These are phyloP conservation scores for Avena insularis DNA, from an alignment of 176 grass and related monocot genomes.

Conservation along the genomic window DNA sequence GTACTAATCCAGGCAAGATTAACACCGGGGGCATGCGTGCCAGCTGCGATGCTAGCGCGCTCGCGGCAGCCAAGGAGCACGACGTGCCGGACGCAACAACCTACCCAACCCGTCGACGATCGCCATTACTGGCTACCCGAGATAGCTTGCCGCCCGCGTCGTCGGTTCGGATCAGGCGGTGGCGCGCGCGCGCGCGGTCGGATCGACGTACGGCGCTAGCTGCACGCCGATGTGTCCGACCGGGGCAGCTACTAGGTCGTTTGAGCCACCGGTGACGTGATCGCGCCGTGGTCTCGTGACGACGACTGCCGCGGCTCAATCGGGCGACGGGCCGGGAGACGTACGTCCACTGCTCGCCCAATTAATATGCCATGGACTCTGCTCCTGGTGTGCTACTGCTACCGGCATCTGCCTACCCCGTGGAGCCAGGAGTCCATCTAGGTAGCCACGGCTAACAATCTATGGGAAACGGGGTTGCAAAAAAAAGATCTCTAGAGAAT, in stretches of 20 bases:
- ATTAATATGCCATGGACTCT: slow-evolving; percentile 22
- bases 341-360: slow-evolving; percentile 1
- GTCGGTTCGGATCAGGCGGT: neutral
- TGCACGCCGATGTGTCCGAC: neutral
- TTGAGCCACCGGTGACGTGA: neutral
- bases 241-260: neutral
- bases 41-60: neutral
- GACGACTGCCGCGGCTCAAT: slow-evolving; percentile 11
- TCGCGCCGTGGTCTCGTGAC: slow-evolving; percentile 35
- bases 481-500: too few relatives aligned
- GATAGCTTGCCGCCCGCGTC: slow-evolving; percentile 19
- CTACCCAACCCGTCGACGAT: slow-evolving; percentile 3
- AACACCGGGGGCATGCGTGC: neutral
- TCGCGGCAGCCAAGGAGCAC: slow-evolving; percentile 14
- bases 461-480: neutral
- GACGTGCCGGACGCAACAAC: slow-evolving; percentile 43
- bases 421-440: neutral
- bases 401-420: neutral
- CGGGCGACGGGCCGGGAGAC: neutral
- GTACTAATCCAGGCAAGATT: slow-evolving; percentile 22
- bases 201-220: neutral
- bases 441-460: neutral
- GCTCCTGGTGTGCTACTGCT: neutral
- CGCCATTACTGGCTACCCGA: slow-evolving; percentile 21
- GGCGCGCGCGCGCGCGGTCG: neutral